Percentiles rank a stretch among this genome's conserved stretches.
These are phyloP conservation scores for Coemansia sp. DNA, from an alignment of 192 early-diverging fungal genomes.

Conservation along the genomic window DNA sequence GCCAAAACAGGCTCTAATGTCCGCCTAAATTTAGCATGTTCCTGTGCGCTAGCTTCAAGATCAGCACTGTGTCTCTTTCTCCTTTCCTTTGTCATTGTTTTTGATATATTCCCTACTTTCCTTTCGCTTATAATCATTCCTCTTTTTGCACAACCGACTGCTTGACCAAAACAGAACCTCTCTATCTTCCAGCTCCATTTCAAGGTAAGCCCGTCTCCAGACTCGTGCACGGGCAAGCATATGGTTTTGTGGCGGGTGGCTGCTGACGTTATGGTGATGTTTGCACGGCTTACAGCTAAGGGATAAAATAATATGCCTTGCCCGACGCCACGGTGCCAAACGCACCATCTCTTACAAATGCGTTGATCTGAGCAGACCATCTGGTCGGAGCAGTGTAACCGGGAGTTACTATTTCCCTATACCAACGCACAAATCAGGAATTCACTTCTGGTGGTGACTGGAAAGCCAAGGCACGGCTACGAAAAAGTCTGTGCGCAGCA, in stretches of 20 bases:
- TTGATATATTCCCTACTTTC: background rate
- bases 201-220: background rate
- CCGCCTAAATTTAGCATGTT: background rate
- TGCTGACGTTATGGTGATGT: background rate
- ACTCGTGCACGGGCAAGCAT: background rate
- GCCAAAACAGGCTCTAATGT: background rate
- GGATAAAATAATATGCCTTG: background rate
- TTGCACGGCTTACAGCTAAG: background rate
- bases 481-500: background rate
- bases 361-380: background rate
- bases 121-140: background rate
- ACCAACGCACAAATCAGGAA: too few species aligned
- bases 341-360: background rate
- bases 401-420: too few species aligned
- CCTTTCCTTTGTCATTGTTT: background rate
- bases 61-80: constrained; percentile 6
- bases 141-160: background rate
- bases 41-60: background rate
- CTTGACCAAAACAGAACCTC: too few species aligned
- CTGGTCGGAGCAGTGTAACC: too few species aligned
- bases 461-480: background rate
- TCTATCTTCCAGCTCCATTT: background rate
- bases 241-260: background rate
- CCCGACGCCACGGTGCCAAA: background rate
- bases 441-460: background rate